phyloP scores from a whole-genome alignment of 1,139 yeast species.

The Kluyveromyces sp. region DNA sequence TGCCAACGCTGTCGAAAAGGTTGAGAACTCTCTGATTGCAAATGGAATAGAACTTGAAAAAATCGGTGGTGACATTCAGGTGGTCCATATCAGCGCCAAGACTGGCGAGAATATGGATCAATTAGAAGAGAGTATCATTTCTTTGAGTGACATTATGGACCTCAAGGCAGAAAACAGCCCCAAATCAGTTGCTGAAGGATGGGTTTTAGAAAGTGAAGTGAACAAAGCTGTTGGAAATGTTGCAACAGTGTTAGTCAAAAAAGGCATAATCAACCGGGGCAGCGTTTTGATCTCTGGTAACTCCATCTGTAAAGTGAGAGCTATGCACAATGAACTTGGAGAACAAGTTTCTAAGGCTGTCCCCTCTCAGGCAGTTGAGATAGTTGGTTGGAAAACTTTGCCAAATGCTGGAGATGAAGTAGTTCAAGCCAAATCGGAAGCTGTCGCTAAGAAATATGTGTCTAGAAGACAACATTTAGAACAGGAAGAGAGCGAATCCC shows the following conservation, averaged over 20 bases:
- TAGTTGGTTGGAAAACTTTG: constrained; percentile 90
- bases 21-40: constrained; percentile 66
- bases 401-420: constrained; percentile 91
- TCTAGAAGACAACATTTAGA: constrained; percentile 52
- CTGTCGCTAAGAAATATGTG: constrained; percentile 67
- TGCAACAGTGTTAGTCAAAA: constrained; percentile 75
- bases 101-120: constrained; percentile 83
- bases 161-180: constrained; percentile 56
- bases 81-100: constrained; percentile 80
- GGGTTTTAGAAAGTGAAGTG: constrained; percentile 81
- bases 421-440: constrained; percentile 68
- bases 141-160: constrained; percentile 78
- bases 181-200: constrained; percentile 65
- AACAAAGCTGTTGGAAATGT: constrained; percentile 79
- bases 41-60: constrained; percentile 83
- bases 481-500: constrained; percentile 53
- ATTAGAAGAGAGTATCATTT: constrained; percentile 80
- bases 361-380: constrained; percentile 88
- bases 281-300: constrained; percentile 72
- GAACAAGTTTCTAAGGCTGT: constrained; percentile 58
- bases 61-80: constrained; percentile 93
- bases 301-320: constrained; percentile 78
- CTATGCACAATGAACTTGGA: constrained; percentile 73
- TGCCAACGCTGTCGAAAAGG: constrained; percentile 38
- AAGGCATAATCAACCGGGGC: constrained; percentile 73